Evolutionary conservation across 305 asterid genomes (phyloP).

Genomic region (Fraxinus angustifolia): DNA sequence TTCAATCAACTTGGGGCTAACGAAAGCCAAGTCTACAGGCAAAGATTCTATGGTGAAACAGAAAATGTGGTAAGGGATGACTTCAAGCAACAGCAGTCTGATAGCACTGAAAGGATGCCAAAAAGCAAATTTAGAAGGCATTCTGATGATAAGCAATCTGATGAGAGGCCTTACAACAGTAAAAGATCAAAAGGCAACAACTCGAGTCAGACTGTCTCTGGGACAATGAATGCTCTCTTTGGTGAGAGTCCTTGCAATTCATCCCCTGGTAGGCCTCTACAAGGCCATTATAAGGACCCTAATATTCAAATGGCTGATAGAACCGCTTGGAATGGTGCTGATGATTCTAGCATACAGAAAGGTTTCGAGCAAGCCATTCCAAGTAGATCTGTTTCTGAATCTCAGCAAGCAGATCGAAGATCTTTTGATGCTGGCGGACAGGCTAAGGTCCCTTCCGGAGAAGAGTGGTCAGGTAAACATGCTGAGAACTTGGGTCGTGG

Average conservation of each 20-base stretch:
- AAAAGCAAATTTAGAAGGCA: conserved; percentile 56
- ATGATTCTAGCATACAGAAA: conserved; percentile 43
- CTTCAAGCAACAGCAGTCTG: conserved; percentile 41
- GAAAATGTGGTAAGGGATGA: conserved; percentile 39
- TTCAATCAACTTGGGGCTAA: conserved; percentile 36
- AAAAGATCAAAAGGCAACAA: conserved; percentile 57
- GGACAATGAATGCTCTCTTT: conserved; percentile 42
- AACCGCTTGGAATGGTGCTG: conserved; percentile 33
- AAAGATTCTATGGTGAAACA: conserved; percentile 31
- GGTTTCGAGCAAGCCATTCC: conserved; percentile 38
- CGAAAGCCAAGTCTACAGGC: conserved; percentile 32
- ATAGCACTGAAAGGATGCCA: conserved; percentile 34
- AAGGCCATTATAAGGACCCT: conserved; percentile 32
- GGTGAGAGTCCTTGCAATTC: conserved; percentile 51
- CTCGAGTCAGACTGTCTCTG: conserved; percentile 43
- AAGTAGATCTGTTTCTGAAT: conserved; percentile 43
- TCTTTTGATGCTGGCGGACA: conserved; percentile 39
- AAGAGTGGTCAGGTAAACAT: conserved; percentile 52
- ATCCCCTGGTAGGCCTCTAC: conserved; percentile 52
- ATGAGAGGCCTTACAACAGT: conserved; percentile 38
- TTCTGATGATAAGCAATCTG: conserved; percentile 43
- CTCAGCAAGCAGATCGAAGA: conserved; percentile 46
- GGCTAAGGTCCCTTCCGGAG: conserved; percentile 40
- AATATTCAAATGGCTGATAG: conserved; percentile 35
- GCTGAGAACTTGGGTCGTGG: conserved; percentile 40